phyloP scores from a whole-genome alignment of 768 basidiomycete species.

The Mrakia gelida region DNA sequence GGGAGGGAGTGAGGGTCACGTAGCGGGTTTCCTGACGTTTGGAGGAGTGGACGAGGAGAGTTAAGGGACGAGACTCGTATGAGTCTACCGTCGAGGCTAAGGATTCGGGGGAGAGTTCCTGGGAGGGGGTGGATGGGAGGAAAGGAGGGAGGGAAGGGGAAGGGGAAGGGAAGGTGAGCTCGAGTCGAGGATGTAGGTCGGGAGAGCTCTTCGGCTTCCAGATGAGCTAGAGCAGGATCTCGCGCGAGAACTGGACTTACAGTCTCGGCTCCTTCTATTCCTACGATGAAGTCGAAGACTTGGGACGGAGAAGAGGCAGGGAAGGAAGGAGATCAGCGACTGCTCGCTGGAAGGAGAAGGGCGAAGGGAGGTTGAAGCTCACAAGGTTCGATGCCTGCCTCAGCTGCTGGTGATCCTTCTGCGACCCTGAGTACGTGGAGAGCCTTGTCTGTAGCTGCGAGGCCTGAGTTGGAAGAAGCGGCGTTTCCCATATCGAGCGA shows the following conservation, averaged over 20 bases:
- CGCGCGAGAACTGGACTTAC: conserved; percentile 6
- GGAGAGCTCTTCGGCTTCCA: neutral
- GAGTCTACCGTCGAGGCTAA: conserved; percentile 76
- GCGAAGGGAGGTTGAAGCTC: neutral
- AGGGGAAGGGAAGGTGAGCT: neutral
- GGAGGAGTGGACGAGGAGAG: conserved; percentile 76
- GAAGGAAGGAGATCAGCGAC: neutral
- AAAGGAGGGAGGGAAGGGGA: neutral
- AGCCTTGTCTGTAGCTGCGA: conserved; percentile 20
- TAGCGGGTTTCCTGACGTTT: conserved; percentile 57
- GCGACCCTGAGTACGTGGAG: conserved; percentile 86
- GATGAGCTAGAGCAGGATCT: neutral
- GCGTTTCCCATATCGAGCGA: conserved; percentile 27
- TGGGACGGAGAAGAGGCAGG: neutral
- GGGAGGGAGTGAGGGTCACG: conserved; percentile 81
- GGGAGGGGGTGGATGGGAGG: conserved; percentile 38
- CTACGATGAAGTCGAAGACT: conserved; percentile 92
- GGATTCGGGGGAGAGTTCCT: conserved; percentile 59
- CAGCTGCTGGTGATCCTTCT: conserved; percentile 79
- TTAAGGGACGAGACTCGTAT: conserved; percentile 66
- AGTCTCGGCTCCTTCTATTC: conserved; percentile 66
- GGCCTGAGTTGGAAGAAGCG: conserved; percentile 18
- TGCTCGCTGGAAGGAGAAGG: neutral
- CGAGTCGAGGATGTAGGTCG: neutral
- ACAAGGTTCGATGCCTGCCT: conserved; percentile 74